Base-by-base conservation (phyloP, 1,284 basidiomycete species). In the Omphalotus olearius region DNA sequence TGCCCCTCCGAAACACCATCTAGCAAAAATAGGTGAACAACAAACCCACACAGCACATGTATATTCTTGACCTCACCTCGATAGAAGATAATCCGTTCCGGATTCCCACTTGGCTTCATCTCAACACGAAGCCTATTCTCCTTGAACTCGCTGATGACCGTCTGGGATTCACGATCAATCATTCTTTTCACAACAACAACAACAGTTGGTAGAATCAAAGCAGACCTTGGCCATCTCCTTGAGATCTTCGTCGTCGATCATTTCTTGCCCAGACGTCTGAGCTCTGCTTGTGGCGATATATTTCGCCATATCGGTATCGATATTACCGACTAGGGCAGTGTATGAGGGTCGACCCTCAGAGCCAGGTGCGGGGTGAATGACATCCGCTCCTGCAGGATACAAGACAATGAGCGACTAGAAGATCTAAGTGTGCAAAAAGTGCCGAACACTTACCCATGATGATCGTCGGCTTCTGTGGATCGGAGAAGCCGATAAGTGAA, bases 1-100 rank as follows among this genome's bases (percentile, higher is more conserved):
- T 90, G 85, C 4, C 88, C 88, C 65, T 91, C 88, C 5, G 85
- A 88, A 20, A 90, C 88, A 60, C 88, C 88, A 60, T 90, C 87
- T 85, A 46, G 4, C 60, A 23, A 6, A 33, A 11, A 33, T n/a
- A n/a, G n/a, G n/a, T n/a, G 2, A 40, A 33, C 28, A 85, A 69
- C 30, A 33, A 23, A 2, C 7, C 33, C 25, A 41, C 20, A 4
- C n/a, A 14, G 20, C 40, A 17, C 35, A 45, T 17, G 30, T 18
- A n/a, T 17, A 41, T 38, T n/a, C 14, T 20, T 11, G 54, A 59
- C 69, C 30, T 16, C 58, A 83, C 84, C 84, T 57, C 86, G 76
- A 61, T 84, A 89, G 67, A 89, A 86, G 44, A 90, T 82, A 52
- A 90, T 80, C 4, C 87, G 76, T 55, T 78, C 80, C 1, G 87